Evolutionary conservation across 257 asterid genomes (phyloP).

Genomic region (Marsdenia floribunda): DNA sequence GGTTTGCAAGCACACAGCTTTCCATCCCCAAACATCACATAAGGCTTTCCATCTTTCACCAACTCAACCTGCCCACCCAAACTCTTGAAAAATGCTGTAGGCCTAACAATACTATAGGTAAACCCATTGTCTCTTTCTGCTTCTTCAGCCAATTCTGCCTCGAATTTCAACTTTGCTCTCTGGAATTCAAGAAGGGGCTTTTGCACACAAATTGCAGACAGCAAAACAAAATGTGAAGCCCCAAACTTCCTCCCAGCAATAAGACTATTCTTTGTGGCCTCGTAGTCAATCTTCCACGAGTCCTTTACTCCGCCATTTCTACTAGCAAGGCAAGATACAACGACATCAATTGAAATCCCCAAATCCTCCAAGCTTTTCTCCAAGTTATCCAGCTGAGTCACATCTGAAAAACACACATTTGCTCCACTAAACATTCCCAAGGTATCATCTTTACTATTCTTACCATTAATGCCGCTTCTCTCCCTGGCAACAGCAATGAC

Average conservation of each 20-base stretch:
- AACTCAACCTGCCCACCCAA: conserved; percentile 89
- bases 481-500: conserved; percentile 87
- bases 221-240: conserved; percentile 75
- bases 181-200: conserved; percentile 99
- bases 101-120: conserved; percentile 84
- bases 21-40: conserved; percentile 98
- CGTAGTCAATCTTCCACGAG: conserved; percentile 89
- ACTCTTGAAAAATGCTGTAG: conserved; percentile 98
- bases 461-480: conserved; percentile 71
- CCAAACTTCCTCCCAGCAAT: conserved; percentile 73
- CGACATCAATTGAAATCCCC: conserved; percentile 64
- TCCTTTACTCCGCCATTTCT: conserved; percentile 87
- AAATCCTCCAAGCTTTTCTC: conserved; percentile 47
- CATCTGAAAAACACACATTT: conserved; percentile 73
- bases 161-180: conserved; percentile 82
- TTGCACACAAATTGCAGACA: conserved; percentile 94
- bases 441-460: conserved; percentile 59
- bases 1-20: conserved; percentile 91
- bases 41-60: conserved; percentile 93
- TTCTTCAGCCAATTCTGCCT: conserved; percentile 60
- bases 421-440: conserved; percentile 53
- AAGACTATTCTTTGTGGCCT: conserved; percentile 85
- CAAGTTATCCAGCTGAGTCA: conserved; percentile 52
- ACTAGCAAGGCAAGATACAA: conserved; percentile 95
- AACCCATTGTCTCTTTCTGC: conserved; percentile 40